A percentile compares a stretch with the other conserved stretches of the same genome.
Conservation (phyloP, 208 protist species). For the Wallacemonas sp. region DNA sequence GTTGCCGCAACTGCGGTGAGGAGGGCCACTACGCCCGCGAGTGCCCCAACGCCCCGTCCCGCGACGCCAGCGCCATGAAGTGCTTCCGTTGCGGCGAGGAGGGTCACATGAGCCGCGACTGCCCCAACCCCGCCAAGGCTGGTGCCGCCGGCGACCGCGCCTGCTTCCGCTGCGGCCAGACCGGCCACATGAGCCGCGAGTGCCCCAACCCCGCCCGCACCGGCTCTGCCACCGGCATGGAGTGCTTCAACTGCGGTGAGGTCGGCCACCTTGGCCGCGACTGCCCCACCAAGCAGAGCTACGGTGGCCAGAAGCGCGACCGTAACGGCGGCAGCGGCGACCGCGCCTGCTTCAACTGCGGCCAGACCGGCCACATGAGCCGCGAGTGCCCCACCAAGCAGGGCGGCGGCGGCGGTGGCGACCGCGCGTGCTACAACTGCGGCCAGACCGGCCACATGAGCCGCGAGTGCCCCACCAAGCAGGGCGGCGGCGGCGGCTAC, state of each 20-base stretch:
- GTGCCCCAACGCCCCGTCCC: slow-evolving; percentile 49
- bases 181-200: slow-evolving; percentile 83
- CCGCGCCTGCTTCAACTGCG: slow-evolving; percentile 86
- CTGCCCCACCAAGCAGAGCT: slow-evolving; percentile 57
- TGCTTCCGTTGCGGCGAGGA: slow-evolving; percentile 84
- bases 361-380: slow-evolving; percentile 72
- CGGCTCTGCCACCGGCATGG: slow-evolving; percentile 39
- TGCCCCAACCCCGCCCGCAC: slow-evolving; percentile 72
- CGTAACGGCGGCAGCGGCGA: slow-evolving; percentile 59
- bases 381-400: slow-evolving; percentile 80
- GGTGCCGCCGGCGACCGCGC: slow-evolving; percentile 57
- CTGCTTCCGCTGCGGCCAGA: slow-evolving; percentile 82
- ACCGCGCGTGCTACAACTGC: slow-evolving; percentile 84
- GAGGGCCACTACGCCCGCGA: slow-evolving; percentile 85
- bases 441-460: slow-evolving; percentile 79
- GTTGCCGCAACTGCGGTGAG: slow-evolving; percentile 83
- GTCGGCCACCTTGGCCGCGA: slow-evolving; percentile 76
- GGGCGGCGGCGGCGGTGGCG: slow-evolving; percentile 48
- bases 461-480: slow-evolving; percentile 79
- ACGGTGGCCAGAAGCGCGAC: slow-evolving; percentile 61
- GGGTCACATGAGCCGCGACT: slow-evolving; percentile 87
- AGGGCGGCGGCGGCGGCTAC: slow-evolving; percentile 25
- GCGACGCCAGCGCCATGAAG: slow-evolving; percentile 45
- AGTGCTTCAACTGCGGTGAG: slow-evolving; percentile 79
- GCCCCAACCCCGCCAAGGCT: slow-evolving; percentile 64